Evolutionary conservation across 2,329 filamentous ascomycete species (phyloP), one percentile per base, ranked within the genome.

Genomic region (Laburnicola sp.): DNA sequence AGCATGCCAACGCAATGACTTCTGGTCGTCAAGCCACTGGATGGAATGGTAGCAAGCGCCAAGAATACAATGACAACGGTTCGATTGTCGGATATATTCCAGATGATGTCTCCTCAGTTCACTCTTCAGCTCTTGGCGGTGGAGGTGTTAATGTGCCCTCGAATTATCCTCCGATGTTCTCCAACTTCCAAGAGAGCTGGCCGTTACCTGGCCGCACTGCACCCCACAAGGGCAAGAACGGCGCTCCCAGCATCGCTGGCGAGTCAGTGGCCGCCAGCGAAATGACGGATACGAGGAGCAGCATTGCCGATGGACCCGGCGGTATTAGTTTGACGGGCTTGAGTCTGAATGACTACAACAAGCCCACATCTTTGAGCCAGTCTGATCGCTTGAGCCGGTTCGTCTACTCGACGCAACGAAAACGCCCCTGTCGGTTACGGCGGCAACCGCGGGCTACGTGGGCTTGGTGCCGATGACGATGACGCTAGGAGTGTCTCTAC

Each of bases 401-500:
- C 66, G 90, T 91, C 86, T 62, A 88, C 87, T 53, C 86, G 87
- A 7, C 88, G 89, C 43, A 79, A 84, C 26, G 78, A 81, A 3
- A 67, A 66, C 28, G 57, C 61, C 10, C 58, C 66, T 11, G 61
- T 59, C 48, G 69, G 70, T n/a, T 73, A 68, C 45, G 69, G 64
- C n/a, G 68, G 75, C 69, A 56, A 77, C 73, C 66, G 76, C 77
- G 71, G 68, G 25, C 48, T 71, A 6, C 69, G 69, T 40, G 65
- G 65, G 53, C 75, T 80, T 45, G 75, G 78, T 54, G 73, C 76
- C 36, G 79, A 87, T 56, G 94, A 99, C 62, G 94, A 99, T 61
- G 94, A 97, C 70, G 91, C 94, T 66, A 91, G 94, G 76, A 97
- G 93, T 74, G 85, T 97, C 66, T 96, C 91, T 68, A 97, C 94